Percentiles rank a stretch among this genome's conserved stretches.
These are phyloP conservation scores for Claviceps sorghi DNA, from an alignment of 2,329 filamentous ascomycete species.

Conservation along the genomic window DNA sequence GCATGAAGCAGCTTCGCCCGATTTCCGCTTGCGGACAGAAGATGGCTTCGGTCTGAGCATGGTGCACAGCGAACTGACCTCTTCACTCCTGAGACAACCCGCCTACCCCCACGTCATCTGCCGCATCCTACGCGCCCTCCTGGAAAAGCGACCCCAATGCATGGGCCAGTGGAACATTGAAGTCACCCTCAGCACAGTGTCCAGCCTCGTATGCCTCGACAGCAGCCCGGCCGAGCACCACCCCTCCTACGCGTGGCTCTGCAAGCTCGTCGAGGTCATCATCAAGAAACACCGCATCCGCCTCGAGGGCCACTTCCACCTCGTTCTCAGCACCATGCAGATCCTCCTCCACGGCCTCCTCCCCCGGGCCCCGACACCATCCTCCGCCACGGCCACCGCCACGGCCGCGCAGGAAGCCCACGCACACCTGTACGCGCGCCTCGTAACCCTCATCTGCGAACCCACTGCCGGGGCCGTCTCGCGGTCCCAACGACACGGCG, in stretches of 20 bases:
- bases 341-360: conserved; percentile 41
- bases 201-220: conserved; percentile 17
- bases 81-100: conserved; percentile 17
- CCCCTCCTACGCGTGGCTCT: conserved; percentile 31
- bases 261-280: conserved; percentile 38
- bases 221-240: conserved; percentile 12
- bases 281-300: conserved; percentile 47
- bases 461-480: conserved; percentile 42
- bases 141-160: conserved; percentile 33
- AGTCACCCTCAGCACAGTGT: conserved; percentile 31
- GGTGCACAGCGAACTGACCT: conserved; percentile 27
- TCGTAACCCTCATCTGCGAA: conserved; percentile 45
- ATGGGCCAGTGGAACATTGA: conserved; percentile 48
- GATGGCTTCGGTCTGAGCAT: conserved; percentile 24
- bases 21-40: conserved; percentile 12
- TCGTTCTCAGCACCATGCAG: conserved; percentile 40
- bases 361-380: conserved; percentile 11
- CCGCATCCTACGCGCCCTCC: conserved; percentile 28
- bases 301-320: conserved; percentile 46
- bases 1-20: conserved; percentile 13
- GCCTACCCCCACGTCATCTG: conserved; percentile 24
- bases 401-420: conserved; percentile 24
- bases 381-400: neutral
- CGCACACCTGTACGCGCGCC: conserved; percentile 37
- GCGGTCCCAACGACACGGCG: conserved; percentile 26